Base-by-base conservation (phyloP, 345 rosid species). In the Balakata baccata region DNA sequence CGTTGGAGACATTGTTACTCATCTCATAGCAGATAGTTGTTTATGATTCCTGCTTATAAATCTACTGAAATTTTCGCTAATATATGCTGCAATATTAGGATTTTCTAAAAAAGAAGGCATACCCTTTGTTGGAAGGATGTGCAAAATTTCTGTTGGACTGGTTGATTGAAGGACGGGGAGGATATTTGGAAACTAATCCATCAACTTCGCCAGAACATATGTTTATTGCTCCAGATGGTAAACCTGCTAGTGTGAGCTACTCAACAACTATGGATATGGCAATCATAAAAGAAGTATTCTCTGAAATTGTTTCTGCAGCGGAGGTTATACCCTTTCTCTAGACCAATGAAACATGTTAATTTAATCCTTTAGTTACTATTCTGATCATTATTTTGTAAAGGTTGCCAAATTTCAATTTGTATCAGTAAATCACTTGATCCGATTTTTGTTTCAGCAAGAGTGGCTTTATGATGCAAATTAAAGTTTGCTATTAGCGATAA, bases 211-310 rank as follows among this genome's bases (percentile, higher is more conserved):
- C 98, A 37, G 99, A 95, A 69, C 98, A 92, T 82, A 73, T 79
- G 80, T 95, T 95, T 70, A 83, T 82, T 45, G 84, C 90, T 75
- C 98, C 97, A 17, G 89, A 87, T 79, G 97, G 97, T 59, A 86
- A 82, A 76, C 86, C 71, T 72, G 98, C 97, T 49, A 85, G 90
- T 78, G 94, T 95, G 72, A 92, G 99, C 90, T 87, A 89, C 88
- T 95, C 98, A 71, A 79, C 98, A 64, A 95, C 98, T 64, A 95
- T 95, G 98, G 99, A 95, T 77, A 86, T 92, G 86, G 87, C 89
- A 68, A 89, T 95, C 82, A 81, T 89, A 68, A 86, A 78, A 69
- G 98, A 89, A 85, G 87, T 92, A 60, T 95, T 95, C 77, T 82
- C 89, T 61, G 85, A 78, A 71, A 84, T 92, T 72, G 78, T 86